phyloP scores from a whole-genome alignment of 768 basidiomycete species.

The Tylopilus plumbeoviolaceoides region DNA sequence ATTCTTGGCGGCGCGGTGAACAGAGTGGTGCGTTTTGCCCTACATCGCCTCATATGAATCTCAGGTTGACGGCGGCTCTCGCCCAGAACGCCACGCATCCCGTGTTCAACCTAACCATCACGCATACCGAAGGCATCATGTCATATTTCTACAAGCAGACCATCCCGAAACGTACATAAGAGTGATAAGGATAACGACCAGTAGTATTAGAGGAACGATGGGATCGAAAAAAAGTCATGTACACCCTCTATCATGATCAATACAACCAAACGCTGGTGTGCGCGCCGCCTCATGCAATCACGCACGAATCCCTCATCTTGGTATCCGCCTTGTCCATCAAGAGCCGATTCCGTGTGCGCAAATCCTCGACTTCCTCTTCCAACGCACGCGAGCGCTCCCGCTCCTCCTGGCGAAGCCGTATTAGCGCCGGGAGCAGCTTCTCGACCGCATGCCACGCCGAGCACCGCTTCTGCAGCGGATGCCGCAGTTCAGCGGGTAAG shows the following conservation, averaged over 20 bases:
- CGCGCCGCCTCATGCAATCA: no score
- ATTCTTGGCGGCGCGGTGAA: slow-evolving; percentile 60
- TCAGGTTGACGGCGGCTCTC: not conserved
- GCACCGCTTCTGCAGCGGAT: slow-evolving; percentile 23
- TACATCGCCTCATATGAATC: not conserved
- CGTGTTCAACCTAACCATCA: slow-evolving; percentile 68
- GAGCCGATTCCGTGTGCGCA: slow-evolving; percentile 42
- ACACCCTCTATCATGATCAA: no score
- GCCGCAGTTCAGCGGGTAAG: slow-evolving; percentile 4
- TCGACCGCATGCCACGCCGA: slow-evolving; percentile 41
- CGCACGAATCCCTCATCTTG: slow-evolving; percentile 10
- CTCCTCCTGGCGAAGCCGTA: slow-evolving; percentile 43
- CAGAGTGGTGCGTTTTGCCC: slow-evolving; percentile 46
- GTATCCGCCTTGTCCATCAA: slow-evolving; percentile 34
- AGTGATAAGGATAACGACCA: no score
- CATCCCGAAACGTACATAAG: slow-evolving; percentile 33
- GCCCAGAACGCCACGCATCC: slow-evolving; percentile 78
- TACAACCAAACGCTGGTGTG: no score
- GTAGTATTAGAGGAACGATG: no score
- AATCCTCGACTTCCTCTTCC: slow-evolving; percentile 46
- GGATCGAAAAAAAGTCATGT: no score
- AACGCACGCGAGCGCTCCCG: slow-evolving; percentile 34
- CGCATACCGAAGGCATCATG: slow-evolving; percentile 65
- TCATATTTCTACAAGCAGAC: slow-evolving; percentile 67
- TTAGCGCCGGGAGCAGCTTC: slow-evolving; percentile 41